Evolutionary conservation across 305 asterid species (phyloP).

Genomic region (Coffea humblotiana): DNA sequence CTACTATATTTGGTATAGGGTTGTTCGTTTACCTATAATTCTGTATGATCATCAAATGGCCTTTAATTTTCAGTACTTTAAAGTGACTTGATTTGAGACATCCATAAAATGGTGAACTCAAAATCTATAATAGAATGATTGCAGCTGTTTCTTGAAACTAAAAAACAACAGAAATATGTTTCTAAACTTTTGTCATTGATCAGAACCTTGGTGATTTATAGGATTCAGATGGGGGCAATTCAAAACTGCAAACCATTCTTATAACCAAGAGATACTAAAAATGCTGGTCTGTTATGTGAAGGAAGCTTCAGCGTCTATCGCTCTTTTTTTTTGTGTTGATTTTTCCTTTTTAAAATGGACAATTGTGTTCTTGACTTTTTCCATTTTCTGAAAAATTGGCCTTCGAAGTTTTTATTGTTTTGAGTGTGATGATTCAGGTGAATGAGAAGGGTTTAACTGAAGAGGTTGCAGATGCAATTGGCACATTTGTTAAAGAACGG

Average conservation of each 20-base stretch:
- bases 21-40: too few relatives aligned
- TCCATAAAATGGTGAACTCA: neutral
- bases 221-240: too few relatives aligned
- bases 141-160: too few relatives aligned
- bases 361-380: neutral
- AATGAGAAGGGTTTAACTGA: slow-evolving; percentile 84
- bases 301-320: neutral
- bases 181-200: neutral
- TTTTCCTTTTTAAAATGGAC: neutral
- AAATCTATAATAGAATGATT: too few relatives aligned
- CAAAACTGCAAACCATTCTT: too few relatives aligned
- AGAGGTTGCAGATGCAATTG: slow-evolving; percentile 78
- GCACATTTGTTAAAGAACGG: slow-evolving; percentile 70
- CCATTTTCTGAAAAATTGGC: neutral
- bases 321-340: too few relatives aligned
- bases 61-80: neutral
- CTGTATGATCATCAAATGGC: too few relatives aligned
- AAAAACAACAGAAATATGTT: too few relatives aligned
- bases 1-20: too few relatives aligned
- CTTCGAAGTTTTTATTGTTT: neutral
- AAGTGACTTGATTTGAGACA: neutral
- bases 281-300: neutral
- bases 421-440: slow-evolving; percentile 41
- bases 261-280: neutral
- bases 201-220: neutral